Evolutionary conservation across 495 filamentous ascomycete species (phyloP), one percentile per base, ranked within the genome.

Genomic region (Articulospora tetracladia): DNA sequence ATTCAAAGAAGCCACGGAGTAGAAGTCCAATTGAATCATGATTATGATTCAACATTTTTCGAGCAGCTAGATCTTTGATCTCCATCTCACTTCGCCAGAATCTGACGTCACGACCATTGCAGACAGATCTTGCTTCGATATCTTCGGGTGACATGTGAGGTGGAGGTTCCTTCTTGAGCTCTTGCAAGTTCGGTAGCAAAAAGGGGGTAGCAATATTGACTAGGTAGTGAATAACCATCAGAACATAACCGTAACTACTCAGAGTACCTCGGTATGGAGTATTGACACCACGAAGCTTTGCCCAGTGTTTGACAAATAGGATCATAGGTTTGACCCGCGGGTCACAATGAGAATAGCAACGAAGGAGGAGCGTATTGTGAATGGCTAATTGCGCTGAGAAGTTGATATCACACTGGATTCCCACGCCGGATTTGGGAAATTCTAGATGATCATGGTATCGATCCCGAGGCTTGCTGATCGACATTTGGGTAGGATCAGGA

Each of bases 141-240:
- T 77, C 72, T 23, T 73, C 67, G 0, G 74, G 69, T 8, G 72
- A 63, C 11, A 77, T 64, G 57, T 73, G 64, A 3, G 72, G 69
- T 28, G 70, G 71, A 6, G 73, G 71, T n/a, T 72, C 74, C 30
- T 53, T 46, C n/a, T 75, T 74, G 11, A 81, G 69, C 6, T 75
- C 66, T 69, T 94, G 91, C 10, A 95, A 77, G 68, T 95, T 95
- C 0, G 86, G 88, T 46, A 86, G 79, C n/a, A 95, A 85, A 36
- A 90, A 88, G 3, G 91, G 91, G 32, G 81, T 72, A 15, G 82
- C 88, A 55, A 94, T 68, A 65, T 95, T 93, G 61, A 91, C 78
- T 28, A 95, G 84, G 64, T 92, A 94, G 68, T 95, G 91, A n/a
- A 95, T 74, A n/a, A 90, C 86, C 89, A 95, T 93, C 7, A 95